Evolutionary conservation across 768 basidiomycete genomes (phyloP).

Genomic region (Rhodotorula babjevae): DNA sequence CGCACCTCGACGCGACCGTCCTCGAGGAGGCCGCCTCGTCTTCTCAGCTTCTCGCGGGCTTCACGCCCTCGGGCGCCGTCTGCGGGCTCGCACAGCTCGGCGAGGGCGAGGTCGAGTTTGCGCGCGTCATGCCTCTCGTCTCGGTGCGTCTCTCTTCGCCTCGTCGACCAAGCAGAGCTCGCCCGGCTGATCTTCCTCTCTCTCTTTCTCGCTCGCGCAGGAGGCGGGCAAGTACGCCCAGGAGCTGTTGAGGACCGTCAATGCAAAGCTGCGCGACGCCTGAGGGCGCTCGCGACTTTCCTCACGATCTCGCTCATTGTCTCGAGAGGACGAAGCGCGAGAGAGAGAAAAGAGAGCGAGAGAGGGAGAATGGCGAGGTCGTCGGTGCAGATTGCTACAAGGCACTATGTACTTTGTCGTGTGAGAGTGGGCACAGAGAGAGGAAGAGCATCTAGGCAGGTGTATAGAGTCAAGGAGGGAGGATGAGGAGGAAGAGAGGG

Average conservation of each 20-base stretch:
- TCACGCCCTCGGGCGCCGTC: conserved; percentile 45
- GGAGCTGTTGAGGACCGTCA: conserved; percentile 57
- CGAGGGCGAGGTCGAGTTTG: conserved; percentile 56
- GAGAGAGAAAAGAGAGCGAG: too few species aligned
- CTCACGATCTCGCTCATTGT: too few species aligned
- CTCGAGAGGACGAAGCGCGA: too few species aligned
- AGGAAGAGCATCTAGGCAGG: too few species aligned
- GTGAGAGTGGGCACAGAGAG: too few species aligned
- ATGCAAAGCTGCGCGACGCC: conserved; percentile 45
- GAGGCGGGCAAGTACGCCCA: conserved; percentile 63
- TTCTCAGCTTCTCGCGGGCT: conserved; percentile 57
- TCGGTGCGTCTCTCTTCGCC: conserved; percentile 51
- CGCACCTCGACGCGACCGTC: conserved; percentile 69
- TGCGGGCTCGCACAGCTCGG: conserved; percentile 66
- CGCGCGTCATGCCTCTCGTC: conserved; percentile 55
- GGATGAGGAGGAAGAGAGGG: too few species aligned
- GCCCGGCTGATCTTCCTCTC: background rate
- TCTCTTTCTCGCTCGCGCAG: conserved; percentile 48
- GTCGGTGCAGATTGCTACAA: too few species aligned
- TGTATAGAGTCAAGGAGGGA: too few species aligned
- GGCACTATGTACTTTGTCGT: too few species aligned
- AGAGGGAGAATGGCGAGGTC: too few species aligned
- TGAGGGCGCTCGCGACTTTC: background rate
- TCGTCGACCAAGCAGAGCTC: background rate
- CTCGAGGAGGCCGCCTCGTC: conserved; percentile 68